Evolutionary conservation across 495 filamentous ascomycete species (phyloP), one percentile per base, ranked within the genome.

Genomic region (Hypoxylon subgilvum): DNA sequence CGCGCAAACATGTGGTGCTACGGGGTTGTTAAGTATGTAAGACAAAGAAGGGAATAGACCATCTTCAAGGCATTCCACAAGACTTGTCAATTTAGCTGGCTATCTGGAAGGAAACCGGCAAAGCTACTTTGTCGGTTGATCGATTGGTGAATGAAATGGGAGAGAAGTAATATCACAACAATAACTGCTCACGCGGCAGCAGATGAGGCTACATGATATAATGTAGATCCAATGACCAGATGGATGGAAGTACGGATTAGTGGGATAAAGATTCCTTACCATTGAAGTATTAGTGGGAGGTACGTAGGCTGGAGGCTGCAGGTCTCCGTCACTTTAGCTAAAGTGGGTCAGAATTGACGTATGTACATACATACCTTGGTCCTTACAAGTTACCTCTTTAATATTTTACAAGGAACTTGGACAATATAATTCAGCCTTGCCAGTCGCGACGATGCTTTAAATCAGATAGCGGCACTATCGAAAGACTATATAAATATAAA

Each of bases 1-100:
- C 63, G 43, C 84, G 46, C 41, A 48, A 51, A 58, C 52, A 50
- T 55, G 57, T 58, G 55, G 52, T 65, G 41, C 74, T 73, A 55
- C 69, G 63, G 52, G 49, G 48, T 69, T n/a, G n/a, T n/a, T 34
- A 46, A 64, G 25, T 58, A 40, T 42, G 38, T 52, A 19, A 38
- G 44, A 53, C 34, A 38, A 38, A 9, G 42, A 46, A 38, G 32
- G 17, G 12, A 28, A 47, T 53, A 19, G 40, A 59, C 27, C 61
- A 64, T 64, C 34, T 64, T 64, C 44, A 31, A 54, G 43, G 31
- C 10, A 28, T 55, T 57, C 38, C 36, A 38, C 31, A 40, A 38
- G 18, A 18, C 27, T 22, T 25, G 28, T 41, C 30, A 30, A 56
- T 9, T 17, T 22, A 22, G 34, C 16, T 41, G 19, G 16, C 34